Base-by-base conservation (phyloP, 768 basidiomycete species). In the Neoboletus subvelutipes region DNA sequence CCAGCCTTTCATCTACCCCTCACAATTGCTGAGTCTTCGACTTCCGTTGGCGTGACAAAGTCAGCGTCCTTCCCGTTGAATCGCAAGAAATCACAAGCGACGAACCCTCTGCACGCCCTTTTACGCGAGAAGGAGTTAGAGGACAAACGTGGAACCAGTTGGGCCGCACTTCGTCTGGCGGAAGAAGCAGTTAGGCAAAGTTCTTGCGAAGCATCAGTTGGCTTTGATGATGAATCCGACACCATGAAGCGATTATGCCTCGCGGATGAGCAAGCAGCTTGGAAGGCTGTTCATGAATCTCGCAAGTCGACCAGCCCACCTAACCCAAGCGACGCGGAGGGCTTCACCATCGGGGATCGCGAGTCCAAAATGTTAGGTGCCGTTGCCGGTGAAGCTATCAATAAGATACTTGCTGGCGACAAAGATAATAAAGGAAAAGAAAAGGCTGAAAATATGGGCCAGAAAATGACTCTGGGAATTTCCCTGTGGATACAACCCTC, bases 31-130 rank as follows among this genome's bases (percentile, higher is more conserved):
- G 54, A 51, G 46, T 54, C 57, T 26, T 59, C 56, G 20, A 34
- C 50, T 29, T 53, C 49, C 45, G 43, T 31, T 39, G 20, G 50
- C 3, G 29, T 34, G 17, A 46, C 31, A 22, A 58, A 60, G 10
- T 28, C 47, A 10, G 13, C 12, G 15, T 42, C 56, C 17, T 20
- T 40, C 10, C 29, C 43, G 0, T 31, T 26, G 47, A 58, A 55
- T 17, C 57, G 52, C 42, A 73, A 71, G 61, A 67, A 58, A 39
- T 42, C 56, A n/a, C 43, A 13, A 22, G 63, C 67, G 12, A n/a
- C n/a, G 33, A 81, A 84, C 58, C 86, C 87, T 11, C 74, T 88
- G 22, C 78, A 76, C 48, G 77, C 73, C 2, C 76, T 87, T 31
- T 66, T 86, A 39, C 80, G 76, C 59, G 84, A 86, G 68, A 86